These are phyloP conservation scores for Lachnellula arida DNA, from an alignment of 2,329 filamentous ascomycete species.

Conservation along the genomic window DNA sequence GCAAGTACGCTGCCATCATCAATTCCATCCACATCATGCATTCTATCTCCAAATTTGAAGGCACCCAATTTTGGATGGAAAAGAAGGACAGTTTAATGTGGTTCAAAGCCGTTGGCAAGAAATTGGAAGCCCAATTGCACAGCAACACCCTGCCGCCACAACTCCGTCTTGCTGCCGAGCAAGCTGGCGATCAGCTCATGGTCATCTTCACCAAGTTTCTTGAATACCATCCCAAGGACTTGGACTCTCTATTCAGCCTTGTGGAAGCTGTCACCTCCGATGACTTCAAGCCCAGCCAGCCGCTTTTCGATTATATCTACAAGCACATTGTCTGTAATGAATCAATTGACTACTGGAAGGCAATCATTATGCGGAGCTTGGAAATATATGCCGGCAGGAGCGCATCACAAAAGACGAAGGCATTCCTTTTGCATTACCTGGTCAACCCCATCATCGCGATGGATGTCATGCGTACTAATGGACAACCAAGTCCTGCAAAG, in stretches of 20 bases:
- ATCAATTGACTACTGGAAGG: constrained; percentile 80
- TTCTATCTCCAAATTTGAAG: constrained; percentile 63
- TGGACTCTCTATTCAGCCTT: constrained; percentile 79
- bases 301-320: constrained; percentile 80
- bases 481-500: constrained; percentile 48
- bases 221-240: constrained; percentile 65
- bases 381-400: constrained; percentile 78
- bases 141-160: constrained; percentile 63
- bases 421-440: constrained; percentile 85
- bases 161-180: constrained; percentile 79
- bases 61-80: constrained; percentile 65
- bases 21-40: constrained; percentile 85
- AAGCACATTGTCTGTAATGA: constrained; percentile 76
- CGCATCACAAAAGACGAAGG: constrained; percentile 83
- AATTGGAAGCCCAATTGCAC: constrained; percentile 70
- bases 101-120: constrained; percentile 65
- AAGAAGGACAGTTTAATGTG: constrained; percentile 56
- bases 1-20: constrained; percentile 64
- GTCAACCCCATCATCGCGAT: constrained; percentile 95
- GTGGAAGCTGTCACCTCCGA: constrained; percentile 80
- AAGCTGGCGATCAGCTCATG: constrained; percentile 86
- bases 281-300: constrained; percentile 72
- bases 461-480: constrained; percentile 86
- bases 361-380: constrained; percentile 76
- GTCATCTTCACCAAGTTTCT: constrained; percentile 78